Evolutionary conservation across 345 rosid species (phyloP).

Genomic region (Lagerstroemia speciosa): DNA sequence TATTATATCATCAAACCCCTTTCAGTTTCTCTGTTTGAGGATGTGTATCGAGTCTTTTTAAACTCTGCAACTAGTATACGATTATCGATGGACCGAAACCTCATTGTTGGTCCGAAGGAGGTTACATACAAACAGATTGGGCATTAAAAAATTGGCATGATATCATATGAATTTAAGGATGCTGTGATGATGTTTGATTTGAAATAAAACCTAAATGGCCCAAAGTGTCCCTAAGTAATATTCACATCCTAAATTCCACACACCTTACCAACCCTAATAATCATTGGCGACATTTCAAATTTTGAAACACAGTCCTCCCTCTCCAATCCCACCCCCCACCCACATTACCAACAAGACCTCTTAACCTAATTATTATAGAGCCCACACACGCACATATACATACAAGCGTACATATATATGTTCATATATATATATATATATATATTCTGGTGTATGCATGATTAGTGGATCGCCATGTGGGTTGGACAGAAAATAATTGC

Average conservation of each 20-base stretch:
- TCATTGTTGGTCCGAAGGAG: background rate
- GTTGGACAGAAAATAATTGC: background rate
- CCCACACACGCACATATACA: background rate
- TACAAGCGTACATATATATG: background rate
- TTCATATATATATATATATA: background rate
- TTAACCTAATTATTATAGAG: background rate
- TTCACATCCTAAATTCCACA: background rate
- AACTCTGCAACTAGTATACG: background rate
- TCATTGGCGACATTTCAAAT: slow-evolving; percentile 5
- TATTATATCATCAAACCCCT: background rate
- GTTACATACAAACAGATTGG: background rate
- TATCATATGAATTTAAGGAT: background rate
- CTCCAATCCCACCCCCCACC: no score
- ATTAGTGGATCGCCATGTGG: background rate
- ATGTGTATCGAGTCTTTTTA: background rate
- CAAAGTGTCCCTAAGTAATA: background rate
- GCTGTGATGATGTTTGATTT: background rate
- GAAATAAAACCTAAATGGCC: background rate
- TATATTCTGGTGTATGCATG: background rate
- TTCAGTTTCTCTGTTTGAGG: background rate
- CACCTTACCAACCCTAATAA: background rate
- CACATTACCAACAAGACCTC: no score
- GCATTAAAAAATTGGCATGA: background rate
- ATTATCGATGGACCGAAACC: background rate
- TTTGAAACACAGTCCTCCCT: slow-evolving; percentile 4